Conservation (phyloP, 2,329 filamentous ascomycete genomes). For the Purpureocillium lavendulum region DNA sequence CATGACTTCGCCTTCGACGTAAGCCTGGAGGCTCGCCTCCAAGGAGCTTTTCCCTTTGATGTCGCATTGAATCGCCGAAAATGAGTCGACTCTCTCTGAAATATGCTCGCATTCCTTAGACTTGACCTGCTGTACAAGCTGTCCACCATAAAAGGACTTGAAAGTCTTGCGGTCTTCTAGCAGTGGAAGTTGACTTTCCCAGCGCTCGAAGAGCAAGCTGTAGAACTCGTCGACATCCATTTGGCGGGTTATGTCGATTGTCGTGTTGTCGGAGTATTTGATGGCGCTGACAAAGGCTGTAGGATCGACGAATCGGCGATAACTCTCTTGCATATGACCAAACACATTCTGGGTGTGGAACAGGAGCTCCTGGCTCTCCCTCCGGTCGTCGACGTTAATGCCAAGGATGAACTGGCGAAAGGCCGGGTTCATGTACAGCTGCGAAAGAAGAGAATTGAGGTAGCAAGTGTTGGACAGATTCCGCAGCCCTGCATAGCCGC, state of each 20-base stretch:
- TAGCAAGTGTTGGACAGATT: slow-evolving; percentile 97
- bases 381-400: slow-evolving; percentile 45
- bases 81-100: slow-evolving; percentile 81
- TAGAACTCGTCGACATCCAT: slow-evolving; percentile 99
- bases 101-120: slow-evolving; percentile 92
- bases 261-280: slow-evolving; percentile 70
- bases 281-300: slow-evolving; percentile 65
- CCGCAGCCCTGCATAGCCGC: slow-evolving; percentile 80
- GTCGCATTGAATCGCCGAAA: slow-evolving; percentile 91
- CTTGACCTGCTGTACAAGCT: slow-evolving; percentile 89
- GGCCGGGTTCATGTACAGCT: slow-evolving; percentile 89
- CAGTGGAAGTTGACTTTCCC: slow-evolving; percentile 71
- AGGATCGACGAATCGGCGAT: slow-evolving; percentile 66
- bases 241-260: slow-evolving; percentile 80
- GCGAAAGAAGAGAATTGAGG: slow-evolving; percentile 86
- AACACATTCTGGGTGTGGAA: slow-evolving; percentile 75
- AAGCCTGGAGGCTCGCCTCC: slow-evolving; percentile 84
- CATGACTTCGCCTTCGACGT: slow-evolving; percentile 93
- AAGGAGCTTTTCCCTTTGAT: slow-evolving; percentile 85
- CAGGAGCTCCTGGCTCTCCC: slow-evolving; percentile 58
- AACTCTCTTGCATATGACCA: slow-evolving; percentile 75
- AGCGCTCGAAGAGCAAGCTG: slow-evolving; percentile 83
- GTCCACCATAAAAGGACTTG: slow-evolving; percentile 80
- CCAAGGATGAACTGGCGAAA: slow-evolving; percentile 80
- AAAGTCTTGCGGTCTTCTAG: slow-evolving; percentile 63